phyloP scores from a whole-genome alignment of 83 land plant genomes.

The Thuja plicata region DNA sequence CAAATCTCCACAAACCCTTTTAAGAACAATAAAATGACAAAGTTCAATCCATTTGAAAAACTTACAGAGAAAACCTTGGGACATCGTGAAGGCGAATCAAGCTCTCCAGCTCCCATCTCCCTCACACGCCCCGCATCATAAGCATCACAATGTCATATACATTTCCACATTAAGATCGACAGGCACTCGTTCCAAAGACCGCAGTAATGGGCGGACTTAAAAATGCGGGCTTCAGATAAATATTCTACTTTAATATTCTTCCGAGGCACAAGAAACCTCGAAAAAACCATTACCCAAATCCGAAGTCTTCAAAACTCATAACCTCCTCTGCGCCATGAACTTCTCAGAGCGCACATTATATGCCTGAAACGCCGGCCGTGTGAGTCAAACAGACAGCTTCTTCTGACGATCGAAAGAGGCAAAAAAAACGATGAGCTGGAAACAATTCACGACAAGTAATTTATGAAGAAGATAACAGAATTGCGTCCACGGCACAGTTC shows the following conservation, averaged over 20 bases:
- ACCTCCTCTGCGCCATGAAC: not conserved
- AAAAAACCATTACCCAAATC: not conserved
- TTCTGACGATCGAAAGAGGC: not conserved
- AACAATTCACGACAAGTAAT: not conserved
- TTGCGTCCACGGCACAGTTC: not conserved
- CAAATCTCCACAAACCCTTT: not conserved
- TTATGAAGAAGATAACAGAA: not conserved
- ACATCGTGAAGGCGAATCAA: constrained; percentile 5
- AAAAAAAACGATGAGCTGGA: not conserved
- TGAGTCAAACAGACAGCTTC: not conserved
- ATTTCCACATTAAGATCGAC: not conserved
- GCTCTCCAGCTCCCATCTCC: constrained; percentile 15
- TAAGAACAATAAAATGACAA: not conserved
- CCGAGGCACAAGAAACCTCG: not conserved
- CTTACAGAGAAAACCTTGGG: constrained; percentile 14
- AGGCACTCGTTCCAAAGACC: not conserved
- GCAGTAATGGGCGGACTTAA: not conserved
- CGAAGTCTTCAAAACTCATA: not conserved
- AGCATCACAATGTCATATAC: not conserved
- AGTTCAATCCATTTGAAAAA: not conserved
- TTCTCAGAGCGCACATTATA: not conserved
- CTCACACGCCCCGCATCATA: constrained; percentile 4
- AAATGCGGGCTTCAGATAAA: not conserved
- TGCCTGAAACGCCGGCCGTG: not conserved
- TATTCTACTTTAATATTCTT: not conserved